Conservation (phyloP, 163 green algal genomes). For the Volvox carteri region DNA sequence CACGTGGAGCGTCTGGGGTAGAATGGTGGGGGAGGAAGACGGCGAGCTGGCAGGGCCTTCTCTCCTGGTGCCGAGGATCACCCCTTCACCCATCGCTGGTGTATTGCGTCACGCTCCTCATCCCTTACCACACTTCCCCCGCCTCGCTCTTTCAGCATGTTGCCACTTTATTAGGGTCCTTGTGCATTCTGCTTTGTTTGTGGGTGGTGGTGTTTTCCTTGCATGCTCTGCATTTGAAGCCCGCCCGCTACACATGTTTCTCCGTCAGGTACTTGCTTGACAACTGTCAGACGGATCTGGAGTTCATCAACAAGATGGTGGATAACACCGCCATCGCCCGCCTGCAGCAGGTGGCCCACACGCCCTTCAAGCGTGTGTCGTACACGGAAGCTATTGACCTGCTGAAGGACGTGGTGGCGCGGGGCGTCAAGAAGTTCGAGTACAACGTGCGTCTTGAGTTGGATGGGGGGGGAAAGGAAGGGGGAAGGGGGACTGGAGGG, state of each 20-base stretch:
- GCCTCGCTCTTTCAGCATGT: no score
- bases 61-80: no score
- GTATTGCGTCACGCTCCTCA: no score
- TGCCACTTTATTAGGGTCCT: no score
- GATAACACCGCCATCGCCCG: constrained; percentile 85
- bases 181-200: no score
- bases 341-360: constrained; percentile 86
- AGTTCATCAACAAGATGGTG: constrained; percentile 94
- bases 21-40: not conserved
- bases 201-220: no score
- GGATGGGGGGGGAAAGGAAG: not conserved
- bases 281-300: constrained; percentile 81
- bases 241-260: no score
- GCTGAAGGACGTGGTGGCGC: constrained; percentile 83
- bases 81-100: no score
- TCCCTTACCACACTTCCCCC: not conserved
- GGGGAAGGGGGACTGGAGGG: not conserved
- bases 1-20: not conserved
- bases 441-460: constrained; percentile 57
- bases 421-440: constrained; percentile 79
- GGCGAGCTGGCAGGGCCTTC: no score
- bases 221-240: no score
- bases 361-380: constrained; percentile 88
- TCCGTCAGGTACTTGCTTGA: constrained; percentile 59
- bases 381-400: constrained; percentile 97